Evolutionary conservation across 2,329 filamentous ascomycete genomes (phyloP), one percentile per base, ranked within the genome.

Genomic region (Penicillium sp.): DNA sequence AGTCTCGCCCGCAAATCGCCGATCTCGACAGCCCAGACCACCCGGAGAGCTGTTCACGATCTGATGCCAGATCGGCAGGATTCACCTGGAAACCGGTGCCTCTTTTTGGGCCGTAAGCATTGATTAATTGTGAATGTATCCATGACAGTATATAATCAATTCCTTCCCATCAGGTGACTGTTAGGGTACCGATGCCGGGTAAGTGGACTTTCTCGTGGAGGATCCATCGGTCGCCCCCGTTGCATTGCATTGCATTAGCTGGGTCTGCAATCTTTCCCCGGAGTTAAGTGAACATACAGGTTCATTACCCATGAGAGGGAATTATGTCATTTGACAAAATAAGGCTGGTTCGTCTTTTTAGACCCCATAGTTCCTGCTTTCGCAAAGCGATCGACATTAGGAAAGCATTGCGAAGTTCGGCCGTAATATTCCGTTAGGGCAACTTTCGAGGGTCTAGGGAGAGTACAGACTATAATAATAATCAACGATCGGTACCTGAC

Each of bases 211-310:
- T 61, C 63, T 64, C 61, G 58, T 63, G 62, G 55, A 50, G 53
- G 54, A 62, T 61, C 63, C 58, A 56, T 51, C 63, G 42, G 56
- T 19, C 55, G 51, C 53, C 59, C 62, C 55, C 54, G 62, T 61
- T 62, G 65, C 65, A 67, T 67, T 65, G 65, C 65, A 65, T 67
- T 66, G 65, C 65, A 67, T 64, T 53, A 55, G 59, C 53, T 60
- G 47, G 58, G 50, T 45, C 45, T 59, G 53, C 45, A 58, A 62
- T 59, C 49, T 63, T 62, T 54, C 62, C 61, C 63, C 45, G 27
- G 62, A 54, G 58, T 59, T 45, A 26, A 39, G 11, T 19, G 11
- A 42, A 19, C 8, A 42, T 25, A 39, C 33, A n/a, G 33, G 48
- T 50, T 39, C 48, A 50, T 50, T 19, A 39, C 48, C 16, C 19